phyloP scores from a whole-genome alignment of 331 rosid species.

The Malus hybrid region DNA sequence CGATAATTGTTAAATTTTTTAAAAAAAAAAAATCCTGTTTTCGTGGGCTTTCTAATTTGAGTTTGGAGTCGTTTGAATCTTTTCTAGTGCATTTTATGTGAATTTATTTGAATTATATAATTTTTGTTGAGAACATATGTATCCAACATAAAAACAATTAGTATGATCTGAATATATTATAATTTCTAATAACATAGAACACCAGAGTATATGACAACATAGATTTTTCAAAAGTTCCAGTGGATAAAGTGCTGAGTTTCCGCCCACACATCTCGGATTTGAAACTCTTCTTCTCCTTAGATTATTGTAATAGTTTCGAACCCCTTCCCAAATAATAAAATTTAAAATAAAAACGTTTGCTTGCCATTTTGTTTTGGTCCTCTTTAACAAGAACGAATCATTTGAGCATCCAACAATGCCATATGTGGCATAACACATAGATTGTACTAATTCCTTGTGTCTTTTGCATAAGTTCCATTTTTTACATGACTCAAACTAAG shows the following conservation, averaged over 20 bases:
- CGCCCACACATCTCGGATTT: fast-evolving
- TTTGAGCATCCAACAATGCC: background rate
- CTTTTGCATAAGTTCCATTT: background rate
- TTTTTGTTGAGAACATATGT: too few relatives aligned
- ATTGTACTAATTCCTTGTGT: background rate
- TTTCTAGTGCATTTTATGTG: background rate
- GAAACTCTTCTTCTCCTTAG: fast-evolving
- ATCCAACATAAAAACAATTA: background rate
- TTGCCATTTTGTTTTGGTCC: background rate
- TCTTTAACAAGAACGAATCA: background rate
- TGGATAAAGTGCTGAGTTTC: too few relatives aligned
- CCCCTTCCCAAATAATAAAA: too few relatives aligned
- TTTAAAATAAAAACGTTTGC: too few relatives aligned
- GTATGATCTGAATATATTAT: background rate
- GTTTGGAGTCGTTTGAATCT: too few relatives aligned
- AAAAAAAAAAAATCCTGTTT: too few relatives aligned
- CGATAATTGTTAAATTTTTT: background rate
- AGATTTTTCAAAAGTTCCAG: background rate
- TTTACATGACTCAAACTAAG: background rate
- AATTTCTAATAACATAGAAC: too few relatives aligned
- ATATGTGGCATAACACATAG: background rate
- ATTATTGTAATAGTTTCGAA: too few relatives aligned
- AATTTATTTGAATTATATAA: background rate
- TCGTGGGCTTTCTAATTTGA: background rate
- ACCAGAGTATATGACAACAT: too few relatives aligned